phyloP scores from a whole-genome alignment of 2,329 filamentous ascomycete species.

The Talaromyces sp. region DNA sequence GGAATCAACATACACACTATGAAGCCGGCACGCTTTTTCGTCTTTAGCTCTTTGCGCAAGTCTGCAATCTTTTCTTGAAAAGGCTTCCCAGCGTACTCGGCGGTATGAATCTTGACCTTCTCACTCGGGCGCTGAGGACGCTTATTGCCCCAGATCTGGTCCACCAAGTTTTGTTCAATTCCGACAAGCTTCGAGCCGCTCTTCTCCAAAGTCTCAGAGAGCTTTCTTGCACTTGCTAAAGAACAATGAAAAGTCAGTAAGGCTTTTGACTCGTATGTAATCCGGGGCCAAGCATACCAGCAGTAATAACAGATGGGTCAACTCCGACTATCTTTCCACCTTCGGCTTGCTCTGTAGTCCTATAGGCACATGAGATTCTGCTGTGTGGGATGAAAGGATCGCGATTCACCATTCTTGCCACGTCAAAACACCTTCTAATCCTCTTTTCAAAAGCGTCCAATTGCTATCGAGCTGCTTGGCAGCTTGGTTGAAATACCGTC shows the following conservation, averaged over 20 bases:
- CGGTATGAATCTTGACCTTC: slow-evolving; percentile 64
- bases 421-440: slow-evolving; percentile 86
- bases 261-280: not conserved
- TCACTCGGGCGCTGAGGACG: slow-evolving; percentile 72
- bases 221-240: slow-evolving; percentile 61
- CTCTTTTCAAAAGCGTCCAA: slow-evolving; percentile 88
- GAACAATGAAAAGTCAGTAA: not conserved
- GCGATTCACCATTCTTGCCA: slow-evolving; percentile 84
- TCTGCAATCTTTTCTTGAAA: slow-evolving; percentile 79
- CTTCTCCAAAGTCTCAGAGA: slow-evolving; percentile 80
- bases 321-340: slow-evolving; percentile 85
- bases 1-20: slow-evolving; percentile 58
- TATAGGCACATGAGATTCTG: slow-evolving; percentile 23
- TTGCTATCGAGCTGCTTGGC: slow-evolving; percentile 83
- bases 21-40: slow-evolving; percentile 81
- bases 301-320: slow-evolving; percentile 81
- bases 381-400: not conserved
- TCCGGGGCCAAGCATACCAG: slow-evolving; percentile 37
- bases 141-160: slow-evolving; percentile 74
- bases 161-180: slow-evolving; percentile 78
- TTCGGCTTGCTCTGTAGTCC: slow-evolving; percentile 72
- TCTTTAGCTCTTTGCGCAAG: slow-evolving; percentile 82
- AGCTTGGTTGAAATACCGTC: slow-evolving; percentile 97
- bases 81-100: slow-evolving; percentile 74
- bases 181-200: slow-evolving; percentile 72